Conservation (phyloP, 768 basidiomycete species). For the Strobilomyces echinocephalus region DNA sequence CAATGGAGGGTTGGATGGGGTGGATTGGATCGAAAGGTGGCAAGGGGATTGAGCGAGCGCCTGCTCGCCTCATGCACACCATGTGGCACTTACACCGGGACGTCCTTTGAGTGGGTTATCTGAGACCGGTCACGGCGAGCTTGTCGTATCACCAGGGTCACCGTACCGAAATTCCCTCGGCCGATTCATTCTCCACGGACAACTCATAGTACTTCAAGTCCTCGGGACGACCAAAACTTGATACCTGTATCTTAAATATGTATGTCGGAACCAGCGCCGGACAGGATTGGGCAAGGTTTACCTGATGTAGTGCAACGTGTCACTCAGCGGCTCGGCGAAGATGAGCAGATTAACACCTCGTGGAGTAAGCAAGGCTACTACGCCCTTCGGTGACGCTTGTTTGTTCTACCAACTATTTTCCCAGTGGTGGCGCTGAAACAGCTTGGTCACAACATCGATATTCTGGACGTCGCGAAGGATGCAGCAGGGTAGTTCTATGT, state of each 20-base stretch:
- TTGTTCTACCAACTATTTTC: background rate
- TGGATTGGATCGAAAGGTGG: slow-evolving; percentile 1
- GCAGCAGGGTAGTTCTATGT: background rate
- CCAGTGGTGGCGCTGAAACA: background rate
- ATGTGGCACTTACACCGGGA: slow-evolving; percentile 14
- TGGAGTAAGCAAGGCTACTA: slow-evolving; percentile 15
- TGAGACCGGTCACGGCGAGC: background rate
- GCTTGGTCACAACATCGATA: background rate
- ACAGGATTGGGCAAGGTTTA: slow-evolving; percentile 2
- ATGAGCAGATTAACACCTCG: slow-evolving; percentile 12
- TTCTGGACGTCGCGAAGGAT: background rate
- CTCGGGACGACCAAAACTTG: background rate
- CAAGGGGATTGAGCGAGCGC: slow-evolving; percentile 1
- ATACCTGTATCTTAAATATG: slow-evolving; percentile 1
- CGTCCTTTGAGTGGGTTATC: background rate
- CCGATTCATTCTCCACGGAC: slow-evolving; percentile 3
- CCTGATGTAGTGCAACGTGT: slow-evolving; percentile 15
- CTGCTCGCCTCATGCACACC: slow-evolving; percentile 21
- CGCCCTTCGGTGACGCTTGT: background rate
- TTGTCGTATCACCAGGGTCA: slow-evolving; percentile 7
- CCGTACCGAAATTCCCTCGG: slow-evolving; percentile 4
- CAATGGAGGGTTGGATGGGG: slow-evolving; percentile 4
- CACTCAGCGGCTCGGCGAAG: slow-evolving; percentile 1
- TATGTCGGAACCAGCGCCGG: slow-evolving; percentile 1
- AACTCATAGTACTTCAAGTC: background rate